A percentile compares a stretch with the other conserved stretches of the same genome.
phyloP scores from a whole-genome alignment of 2,329 filamentous ascomycete species.

The Neobulgaria alba region DNA sequence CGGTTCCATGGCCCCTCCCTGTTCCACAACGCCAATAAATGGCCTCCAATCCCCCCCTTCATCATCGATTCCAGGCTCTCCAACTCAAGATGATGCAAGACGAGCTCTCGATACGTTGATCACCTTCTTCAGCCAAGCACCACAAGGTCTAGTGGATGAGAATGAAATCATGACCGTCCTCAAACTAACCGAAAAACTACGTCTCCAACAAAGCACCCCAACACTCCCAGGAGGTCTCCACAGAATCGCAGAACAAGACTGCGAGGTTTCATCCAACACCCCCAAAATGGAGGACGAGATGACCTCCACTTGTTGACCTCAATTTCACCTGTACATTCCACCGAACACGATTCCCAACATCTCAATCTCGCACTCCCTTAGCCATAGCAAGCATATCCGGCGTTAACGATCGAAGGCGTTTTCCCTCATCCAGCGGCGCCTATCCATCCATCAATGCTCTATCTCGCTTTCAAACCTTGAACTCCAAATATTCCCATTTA shows the following conservation, averaged over 20 bases:
- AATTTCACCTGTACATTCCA: background rate
- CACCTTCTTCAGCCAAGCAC: constrained; percentile 66
- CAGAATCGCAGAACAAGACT: constrained; percentile 29
- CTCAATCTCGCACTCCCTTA: constrained; percentile 2
- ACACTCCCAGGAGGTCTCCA: constrained; percentile 33
- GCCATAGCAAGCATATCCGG: constrained; percentile 1
- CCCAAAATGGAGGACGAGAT: constrained; percentile 27
- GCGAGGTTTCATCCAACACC: constrained; percentile 17
- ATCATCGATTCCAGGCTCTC: constrained; percentile 50
- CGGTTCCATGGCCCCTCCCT: constrained; percentile 37
- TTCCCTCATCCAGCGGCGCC: too few species aligned
- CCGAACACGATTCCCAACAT: background rate
- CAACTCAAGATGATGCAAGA: constrained; percentile 78
- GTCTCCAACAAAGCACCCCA: constrained; percentile 44
- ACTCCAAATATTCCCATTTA: constrained; percentile 14
- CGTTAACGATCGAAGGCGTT: background rate
- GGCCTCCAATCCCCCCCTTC: constrained; percentile 37
- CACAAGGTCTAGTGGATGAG: constrained; percentile 60
- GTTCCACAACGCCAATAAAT: constrained; percentile 30
- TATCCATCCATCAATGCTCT: constrained; percentile 1
- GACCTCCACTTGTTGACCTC: constrained; percentile 20
- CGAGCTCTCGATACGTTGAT: constrained; percentile 74
- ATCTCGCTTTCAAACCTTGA: constrained; percentile 4
- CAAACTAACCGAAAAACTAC: constrained; percentile 78
- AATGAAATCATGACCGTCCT: constrained; percentile 70